Evolutionary conservation across 345 rosid species (phyloP).

Genomic region (Rhodomyrtus tomentosa): DNA sequence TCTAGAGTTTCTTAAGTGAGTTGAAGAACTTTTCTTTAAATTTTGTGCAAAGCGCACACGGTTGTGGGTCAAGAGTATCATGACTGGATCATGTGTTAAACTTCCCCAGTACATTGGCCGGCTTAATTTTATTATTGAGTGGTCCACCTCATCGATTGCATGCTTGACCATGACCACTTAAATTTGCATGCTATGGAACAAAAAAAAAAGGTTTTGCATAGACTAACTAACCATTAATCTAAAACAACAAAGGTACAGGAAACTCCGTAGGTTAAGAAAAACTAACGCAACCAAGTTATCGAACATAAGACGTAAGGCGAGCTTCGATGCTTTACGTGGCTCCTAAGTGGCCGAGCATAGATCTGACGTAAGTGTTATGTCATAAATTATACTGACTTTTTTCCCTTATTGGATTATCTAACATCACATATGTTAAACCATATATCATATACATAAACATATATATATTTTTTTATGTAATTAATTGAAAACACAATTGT

Average conservation of each 20-base stretch:
- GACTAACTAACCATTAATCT: background rate
- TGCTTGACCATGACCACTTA: background rate
- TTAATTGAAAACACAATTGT: background rate
- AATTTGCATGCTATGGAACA: background rate
- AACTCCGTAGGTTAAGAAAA: background rate
- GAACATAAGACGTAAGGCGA: background rate
- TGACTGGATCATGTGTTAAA: background rate
- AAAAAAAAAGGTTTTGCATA: too few relatives aligned
- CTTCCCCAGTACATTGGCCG: background rate
- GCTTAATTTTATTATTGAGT: too few relatives aligned
- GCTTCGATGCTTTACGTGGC: background rate
- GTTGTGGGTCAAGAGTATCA: background rate
- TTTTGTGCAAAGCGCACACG: background rate
- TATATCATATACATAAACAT: background rate
- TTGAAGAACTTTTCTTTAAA: background rate
- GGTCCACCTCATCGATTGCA: background rate
- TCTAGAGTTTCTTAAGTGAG: background rate
- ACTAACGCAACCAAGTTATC: background rate
- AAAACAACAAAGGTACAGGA: too few relatives aligned
- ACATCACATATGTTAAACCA: background rate
- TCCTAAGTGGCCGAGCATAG: background rate
- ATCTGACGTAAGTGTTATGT: background rate
- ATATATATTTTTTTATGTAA: background rate
- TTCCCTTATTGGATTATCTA: background rate
- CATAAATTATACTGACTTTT: background rate